These are phyloP conservation scores for Lachnellula suecica DNA, from an alignment of 2,329 filamentous ascomycete species.

Conservation along the genomic window DNA sequence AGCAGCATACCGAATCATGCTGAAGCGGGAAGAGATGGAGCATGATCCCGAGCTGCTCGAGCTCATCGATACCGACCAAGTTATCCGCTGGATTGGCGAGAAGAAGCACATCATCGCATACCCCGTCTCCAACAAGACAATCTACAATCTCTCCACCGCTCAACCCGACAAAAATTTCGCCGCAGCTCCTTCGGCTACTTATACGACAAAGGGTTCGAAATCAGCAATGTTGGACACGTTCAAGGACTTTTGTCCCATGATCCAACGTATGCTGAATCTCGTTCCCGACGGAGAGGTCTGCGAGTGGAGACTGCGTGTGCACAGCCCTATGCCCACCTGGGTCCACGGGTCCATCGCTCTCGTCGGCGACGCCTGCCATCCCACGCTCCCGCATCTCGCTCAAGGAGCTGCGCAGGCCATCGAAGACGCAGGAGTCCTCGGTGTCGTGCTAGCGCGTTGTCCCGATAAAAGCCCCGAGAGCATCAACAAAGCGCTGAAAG, in stretches of 20 bases:
- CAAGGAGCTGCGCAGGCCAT: constrained; percentile 69
- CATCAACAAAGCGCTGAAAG: constrained; percentile 49
- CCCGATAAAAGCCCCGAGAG: constrained; percentile 36
- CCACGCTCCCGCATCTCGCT: constrained; percentile 65
- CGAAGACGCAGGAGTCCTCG: constrained; percentile 63
- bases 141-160: constrained; percentile 64
- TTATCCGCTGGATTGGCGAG: constrained; percentile 75
- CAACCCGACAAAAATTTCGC: constrained; percentile 63
- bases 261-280: constrained; percentile 58
- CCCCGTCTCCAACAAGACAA: constrained; percentile 64
- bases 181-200: constrained; percentile 55
- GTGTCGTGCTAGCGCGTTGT: constrained; percentile 47
- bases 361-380: constrained; percentile 65
- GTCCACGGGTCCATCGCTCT: constrained; percentile 55
- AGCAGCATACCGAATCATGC: constrained; percentile 78
- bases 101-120: constrained; percentile 78
- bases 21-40: constrained; percentile 65
- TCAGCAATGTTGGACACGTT: constrained; percentile 60
- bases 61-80: constrained; percentile 66
- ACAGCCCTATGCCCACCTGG: constrained; percentile 58
- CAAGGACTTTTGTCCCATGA: constrained; percentile 57
- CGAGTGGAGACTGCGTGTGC: constrained; percentile 63
- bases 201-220: constrained; percentile 64
- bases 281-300: constrained; percentile 62
- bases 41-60: constrained; percentile 64